Evolutionary conservation across 129 eudicot species (phyloP).

Genomic region (Saposhnikovia divaricata): DNA sequence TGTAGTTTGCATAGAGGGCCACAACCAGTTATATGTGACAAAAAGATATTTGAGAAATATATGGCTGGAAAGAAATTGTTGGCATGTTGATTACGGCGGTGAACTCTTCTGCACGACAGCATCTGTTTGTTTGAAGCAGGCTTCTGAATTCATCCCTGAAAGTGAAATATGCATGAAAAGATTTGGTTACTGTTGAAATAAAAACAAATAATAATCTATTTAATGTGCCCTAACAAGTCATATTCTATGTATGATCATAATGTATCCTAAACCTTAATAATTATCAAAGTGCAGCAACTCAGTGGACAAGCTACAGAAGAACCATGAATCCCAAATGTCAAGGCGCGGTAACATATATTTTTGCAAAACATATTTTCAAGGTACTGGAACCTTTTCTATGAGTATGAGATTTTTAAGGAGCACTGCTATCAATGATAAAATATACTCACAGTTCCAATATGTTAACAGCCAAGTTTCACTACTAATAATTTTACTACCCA

Average conservation of each 20-base stretch:
- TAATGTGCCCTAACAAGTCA: neutral
- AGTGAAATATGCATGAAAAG: neutral
- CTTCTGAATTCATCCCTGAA: conserved; percentile 2
- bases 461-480: neutral
- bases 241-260: neutral
- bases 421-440: neutral
- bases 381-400: neutral
- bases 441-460: neutral
- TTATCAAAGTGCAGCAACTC: too few relatives aligned
- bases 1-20: neutral
- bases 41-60: too few relatives aligned
- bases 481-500: neutral
- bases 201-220: neutral
- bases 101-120: neutral
- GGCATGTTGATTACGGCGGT: neutral
- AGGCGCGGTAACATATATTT: neutral
- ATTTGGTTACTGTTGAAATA: neutral
- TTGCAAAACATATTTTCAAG: neutral
- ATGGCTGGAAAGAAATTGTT: neutral
- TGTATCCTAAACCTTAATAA: neutral
- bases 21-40: neutral
- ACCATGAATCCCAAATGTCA: neutral
- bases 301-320: neutral
- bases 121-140: neutral
- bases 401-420: neutral